phyloP scores from a whole-genome alignment of 2,329 filamentous ascomycete genomes.

The Aspergillus piperis region DNA sequence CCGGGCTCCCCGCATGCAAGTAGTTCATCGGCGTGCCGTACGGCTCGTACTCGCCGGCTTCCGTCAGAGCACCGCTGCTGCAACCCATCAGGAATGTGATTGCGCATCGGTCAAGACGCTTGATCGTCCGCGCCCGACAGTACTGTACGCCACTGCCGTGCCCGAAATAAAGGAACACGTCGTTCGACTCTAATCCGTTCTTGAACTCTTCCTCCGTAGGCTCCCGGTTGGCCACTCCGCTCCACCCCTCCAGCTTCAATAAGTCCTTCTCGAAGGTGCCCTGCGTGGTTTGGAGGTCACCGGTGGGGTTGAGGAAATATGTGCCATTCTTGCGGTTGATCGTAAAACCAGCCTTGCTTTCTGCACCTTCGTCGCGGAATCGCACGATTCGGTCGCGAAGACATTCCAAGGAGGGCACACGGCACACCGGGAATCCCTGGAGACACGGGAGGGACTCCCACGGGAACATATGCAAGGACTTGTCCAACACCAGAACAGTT shows the following conservation, averaged over 20 bases:
- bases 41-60: slow-evolving; percentile 86
- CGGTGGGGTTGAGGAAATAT: slow-evolving; percentile 87
- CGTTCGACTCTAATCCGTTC: slow-evolving; percentile 62
- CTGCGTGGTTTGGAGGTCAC: slow-evolving; percentile 80
- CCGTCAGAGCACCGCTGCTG: slow-evolving; percentile 76
- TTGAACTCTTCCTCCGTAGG: slow-evolving; percentile 81
- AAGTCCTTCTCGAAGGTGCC: slow-evolving; percentile 70
- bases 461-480: slow-evolving; percentile 84
- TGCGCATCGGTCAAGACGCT: slow-evolving; percentile 74
- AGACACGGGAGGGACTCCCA: slow-evolving; percentile 96
- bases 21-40: slow-evolving; percentile 89
- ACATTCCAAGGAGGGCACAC: slow-evolving; percentile 82
- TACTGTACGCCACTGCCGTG: slow-evolving; percentile 96
- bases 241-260: slow-evolving; percentile 60
- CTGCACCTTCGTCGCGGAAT: slow-evolving; percentile 29
- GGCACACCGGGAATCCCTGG: slow-evolving; percentile 74
- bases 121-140: slow-evolving; percentile 80
- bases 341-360: slow-evolving; percentile 48
- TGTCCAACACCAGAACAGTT: slow-evolving; percentile 88
- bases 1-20: slow-evolving; percentile 81
- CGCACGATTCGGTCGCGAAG: slow-evolving; percentile 74
- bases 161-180: slow-evolving; percentile 89
- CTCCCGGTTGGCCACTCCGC: slow-evolving; percentile 64
- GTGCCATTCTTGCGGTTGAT: slow-evolving; percentile 49
- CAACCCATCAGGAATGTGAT: slow-evolving; percentile 92